These are phyloP conservation scores for Cryoendolithus antarcticus DNA, from an alignment of 2,329 filamentous ascomycete species.

Conservation along the genomic window DNA sequence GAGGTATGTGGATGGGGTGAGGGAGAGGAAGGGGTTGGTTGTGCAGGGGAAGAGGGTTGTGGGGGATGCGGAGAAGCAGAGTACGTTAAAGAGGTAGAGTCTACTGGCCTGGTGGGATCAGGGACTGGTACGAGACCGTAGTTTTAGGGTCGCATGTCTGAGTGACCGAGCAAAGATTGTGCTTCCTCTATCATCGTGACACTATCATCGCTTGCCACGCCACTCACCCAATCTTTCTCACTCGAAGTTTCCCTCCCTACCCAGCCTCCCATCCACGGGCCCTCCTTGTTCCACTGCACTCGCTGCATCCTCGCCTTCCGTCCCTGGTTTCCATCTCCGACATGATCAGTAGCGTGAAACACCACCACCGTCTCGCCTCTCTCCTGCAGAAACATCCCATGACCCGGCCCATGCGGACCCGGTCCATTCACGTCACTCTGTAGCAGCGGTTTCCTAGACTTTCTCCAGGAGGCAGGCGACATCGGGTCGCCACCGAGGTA, in stretches of 20 bases:
- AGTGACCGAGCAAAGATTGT: too few species aligned
- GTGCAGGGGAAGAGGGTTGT: slow-evolving; percentile 55
- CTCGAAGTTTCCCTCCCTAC: slow-evolving; percentile 23
- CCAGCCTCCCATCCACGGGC: slow-evolving; percentile 31
- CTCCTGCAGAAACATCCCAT: slow-evolving; percentile 32
- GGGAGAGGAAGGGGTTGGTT: slow-evolving; percentile 75
- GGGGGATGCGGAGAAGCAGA: slow-evolving; percentile 86
- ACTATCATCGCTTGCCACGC: too few species aligned
- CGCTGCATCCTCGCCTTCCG: slow-evolving; percentile 33
- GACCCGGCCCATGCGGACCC: slow-evolving; percentile 33
- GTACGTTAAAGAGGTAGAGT: slow-evolving; percentile 50
- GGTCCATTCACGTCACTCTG: slow-evolving; percentile 23
- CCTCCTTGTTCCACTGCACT: slow-evolving; percentile 23
- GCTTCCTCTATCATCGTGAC: too few species aligned
- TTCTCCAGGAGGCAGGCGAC: slow-evolving; percentile 25
- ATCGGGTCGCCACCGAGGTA: slow-evolving; percentile 31
- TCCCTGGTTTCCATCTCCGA: slow-evolving; percentile 32
- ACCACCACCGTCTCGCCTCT: slow-evolving; percentile 30
- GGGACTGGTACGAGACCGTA: too few species aligned
- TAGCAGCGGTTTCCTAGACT: slow-evolving; percentile 28
- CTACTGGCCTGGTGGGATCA: not conserved
- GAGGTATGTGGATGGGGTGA: slow-evolving; percentile 84
- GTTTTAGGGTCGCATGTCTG: too few species aligned
- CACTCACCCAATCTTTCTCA: too few species aligned
- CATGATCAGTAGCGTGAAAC: slow-evolving; percentile 35